A percentile compares a stretch with the other conserved stretches of the same genome.
phyloP scores from a whole-genome alignment of 106 monocot species.

The Platanthera guangdongensis region DNA sequence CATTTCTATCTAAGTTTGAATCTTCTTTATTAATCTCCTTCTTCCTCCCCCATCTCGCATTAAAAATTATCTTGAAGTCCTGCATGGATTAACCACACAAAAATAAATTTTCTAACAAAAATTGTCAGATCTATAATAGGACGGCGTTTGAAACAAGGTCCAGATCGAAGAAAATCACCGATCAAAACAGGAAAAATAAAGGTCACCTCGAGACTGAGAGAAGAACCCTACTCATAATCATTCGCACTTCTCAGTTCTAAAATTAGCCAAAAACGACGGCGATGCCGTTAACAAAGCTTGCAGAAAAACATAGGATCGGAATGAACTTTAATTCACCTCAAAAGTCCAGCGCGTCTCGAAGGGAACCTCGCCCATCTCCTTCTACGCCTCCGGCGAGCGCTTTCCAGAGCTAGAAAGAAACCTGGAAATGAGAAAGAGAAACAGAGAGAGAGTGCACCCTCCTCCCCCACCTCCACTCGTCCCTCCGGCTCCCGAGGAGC shows the following conservation, averaged over 20 bases:
- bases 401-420: not conserved
- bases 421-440: not conserved
- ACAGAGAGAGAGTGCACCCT: not conserved
- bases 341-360: slow-evolving; percentile 32
- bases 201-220: not conserved
- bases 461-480: not conserved
- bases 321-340: slow-evolving; percentile 16
- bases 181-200: not conserved
- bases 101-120: not conserved
- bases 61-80: slow-evolving; percentile 60
- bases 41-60: slow-evolving; percentile 37
- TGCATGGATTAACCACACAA: slow-evolving; percentile 8
- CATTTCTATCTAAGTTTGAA: slow-evolving; percentile 7
- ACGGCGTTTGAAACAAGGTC: not conserved
- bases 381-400: not conserved
- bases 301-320: not conserved
- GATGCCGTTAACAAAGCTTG: not conserved
- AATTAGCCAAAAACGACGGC: not conserved
- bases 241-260: not conserved
- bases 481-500: not conserved
- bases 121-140: not conserved
- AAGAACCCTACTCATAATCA: not conserved
- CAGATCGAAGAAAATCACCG: not conserved
- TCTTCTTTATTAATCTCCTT: slow-evolving; percentile 30
- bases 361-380: slow-evolving; percentile 28